Conservation (phyloP, 148 eudicot species). For the Rhododendron molle region DNA sequence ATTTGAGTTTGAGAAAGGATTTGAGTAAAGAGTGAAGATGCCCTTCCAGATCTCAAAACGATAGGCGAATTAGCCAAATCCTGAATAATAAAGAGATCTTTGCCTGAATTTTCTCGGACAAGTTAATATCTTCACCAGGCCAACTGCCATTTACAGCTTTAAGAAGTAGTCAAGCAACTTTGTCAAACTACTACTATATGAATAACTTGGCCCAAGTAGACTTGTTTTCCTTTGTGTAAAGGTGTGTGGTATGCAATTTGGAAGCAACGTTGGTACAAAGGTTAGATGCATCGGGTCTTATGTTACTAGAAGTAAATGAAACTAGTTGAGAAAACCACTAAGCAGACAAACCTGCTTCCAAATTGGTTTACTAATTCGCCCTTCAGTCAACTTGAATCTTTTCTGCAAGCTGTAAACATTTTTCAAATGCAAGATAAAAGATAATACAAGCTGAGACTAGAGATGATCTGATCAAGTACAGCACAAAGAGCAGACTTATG, state of each 20-base stretch:
- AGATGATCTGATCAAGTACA: neutral
- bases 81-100: neutral
- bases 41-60: neutral
- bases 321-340: neutral
- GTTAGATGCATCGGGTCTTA: neutral
- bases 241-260: neutral
- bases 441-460: neutral
- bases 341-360: constrained; percentile 87
- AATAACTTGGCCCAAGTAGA: neutral
- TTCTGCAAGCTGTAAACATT: constrained; percentile 65
- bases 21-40: neutral
- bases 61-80: neutral
- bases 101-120: neutral
- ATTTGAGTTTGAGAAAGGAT: too few species aligned
- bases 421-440: neutral
- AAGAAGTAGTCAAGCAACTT: neutral
- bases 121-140: constrained; percentile 8
- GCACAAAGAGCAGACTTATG: neutral
- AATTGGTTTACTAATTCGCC: constrained; percentile 75
- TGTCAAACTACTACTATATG: neutral
- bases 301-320: neutral
- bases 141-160: neutral
- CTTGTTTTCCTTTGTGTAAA: neutral
- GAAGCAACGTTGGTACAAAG: neutral
- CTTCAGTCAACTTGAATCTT: constrained; percentile 60